These are phyloP conservation scores for Arachis hypogaea DNA, from an alignment of 306 rosid species.

Conservation along the genomic window DNA sequence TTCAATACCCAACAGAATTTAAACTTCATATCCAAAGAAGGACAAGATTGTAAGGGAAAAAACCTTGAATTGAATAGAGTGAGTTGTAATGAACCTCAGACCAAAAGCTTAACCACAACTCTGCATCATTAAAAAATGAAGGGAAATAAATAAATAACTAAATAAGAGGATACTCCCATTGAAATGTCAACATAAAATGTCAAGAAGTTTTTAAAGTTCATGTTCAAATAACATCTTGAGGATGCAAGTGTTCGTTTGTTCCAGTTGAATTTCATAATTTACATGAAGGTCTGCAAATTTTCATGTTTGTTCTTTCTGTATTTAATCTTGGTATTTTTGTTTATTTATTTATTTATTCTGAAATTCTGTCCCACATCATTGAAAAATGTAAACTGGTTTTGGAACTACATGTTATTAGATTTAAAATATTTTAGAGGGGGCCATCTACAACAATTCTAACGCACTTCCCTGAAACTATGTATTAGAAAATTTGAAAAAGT, in stretches of 20 bases:
- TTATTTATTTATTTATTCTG: neutral
- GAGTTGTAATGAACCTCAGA: constrained; percentile 88
- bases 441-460: neutral
- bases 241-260: neutral
- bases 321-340: neutral
- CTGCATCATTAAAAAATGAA: constrained; percentile 52
- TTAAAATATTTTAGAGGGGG: neutral
- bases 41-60: constrained; percentile 8
- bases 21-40: neutral
- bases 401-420: neutral
- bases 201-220: neutral
- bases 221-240: neutral
- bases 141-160: constrained; percentile 13
- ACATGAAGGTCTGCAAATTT: neutral
- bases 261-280: constrained; percentile 1
- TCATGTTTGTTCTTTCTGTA: neutral
- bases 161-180: neutral
- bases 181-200: constrained; percentile 13
- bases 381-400: neutral
- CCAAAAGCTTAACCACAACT: constrained; percentile 90
- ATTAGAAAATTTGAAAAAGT: neutral
- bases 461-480: neutral
- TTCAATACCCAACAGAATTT: neutral
- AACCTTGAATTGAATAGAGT: constrained; percentile 61
- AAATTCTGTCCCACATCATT: neutral